phyloP scores from a whole-genome alignment of 306 rosid species.

The Ammopiptanthus mongolicus region DNA sequence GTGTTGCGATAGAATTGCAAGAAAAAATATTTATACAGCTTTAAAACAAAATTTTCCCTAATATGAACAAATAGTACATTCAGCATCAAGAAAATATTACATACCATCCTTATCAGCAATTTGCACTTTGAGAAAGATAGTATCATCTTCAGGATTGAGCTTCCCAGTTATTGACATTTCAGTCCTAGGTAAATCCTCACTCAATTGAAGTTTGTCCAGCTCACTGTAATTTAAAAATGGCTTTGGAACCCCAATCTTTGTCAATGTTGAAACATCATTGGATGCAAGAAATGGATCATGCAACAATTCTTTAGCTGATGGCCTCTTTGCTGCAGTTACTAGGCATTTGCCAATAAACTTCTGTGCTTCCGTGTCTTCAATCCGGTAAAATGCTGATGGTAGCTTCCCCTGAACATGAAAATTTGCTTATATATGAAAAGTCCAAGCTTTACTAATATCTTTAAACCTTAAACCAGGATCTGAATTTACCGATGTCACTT shows the following conservation, averaged over 20 bases:
- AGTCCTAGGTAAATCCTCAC: conserved; percentile 36
- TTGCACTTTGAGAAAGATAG: conserved; percentile 78
- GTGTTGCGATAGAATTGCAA: neutral
- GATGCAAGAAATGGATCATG: conserved; percentile 59
- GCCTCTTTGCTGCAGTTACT: conserved; percentile 52
- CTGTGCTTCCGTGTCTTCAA: conserved; percentile 66
- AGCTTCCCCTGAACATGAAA: conserved; percentile 68
- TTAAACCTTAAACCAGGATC: neutral
- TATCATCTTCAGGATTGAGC: conserved; percentile 67
- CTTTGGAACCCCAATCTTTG: conserved; percentile 38
- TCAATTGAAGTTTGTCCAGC: conserved; percentile 46
- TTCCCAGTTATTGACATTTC: conserved; percentile 85
- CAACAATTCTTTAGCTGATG: conserved; percentile 68
- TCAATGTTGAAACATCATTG: conserved; percentile 29
- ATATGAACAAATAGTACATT: neutral
- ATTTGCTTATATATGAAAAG: conserved; percentile 7
- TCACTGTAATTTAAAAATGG: conserved; percentile 68
- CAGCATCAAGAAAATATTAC: neutral
- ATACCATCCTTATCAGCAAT: conserved; percentile 66
- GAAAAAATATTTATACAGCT: neutral
- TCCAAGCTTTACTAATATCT: neutral
- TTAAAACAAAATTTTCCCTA: neutral
- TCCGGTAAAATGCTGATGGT: conserved; percentile 58
- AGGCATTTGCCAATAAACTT: conserved; percentile 66
- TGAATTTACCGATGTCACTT: conserved; percentile 77